These are phyloP conservation scores for Thalassiosira ordinaria DNA, from an alignment of 352 stramenopile species.

Conservation along the genomic window DNA sequence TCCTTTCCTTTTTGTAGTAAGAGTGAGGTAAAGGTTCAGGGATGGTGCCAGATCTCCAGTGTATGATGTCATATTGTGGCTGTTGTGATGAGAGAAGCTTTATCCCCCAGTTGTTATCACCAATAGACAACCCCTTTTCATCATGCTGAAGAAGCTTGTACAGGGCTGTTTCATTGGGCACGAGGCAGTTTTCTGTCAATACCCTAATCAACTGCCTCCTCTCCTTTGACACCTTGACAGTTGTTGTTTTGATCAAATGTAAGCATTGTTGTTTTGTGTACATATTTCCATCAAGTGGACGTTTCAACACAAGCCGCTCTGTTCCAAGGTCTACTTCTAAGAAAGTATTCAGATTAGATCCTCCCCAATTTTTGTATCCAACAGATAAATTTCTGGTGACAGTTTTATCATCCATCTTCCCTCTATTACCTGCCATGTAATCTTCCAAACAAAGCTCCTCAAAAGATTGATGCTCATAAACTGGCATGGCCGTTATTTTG, in stretches of 20 bases:
- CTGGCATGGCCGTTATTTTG: neutral
- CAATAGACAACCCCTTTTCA: neutral
- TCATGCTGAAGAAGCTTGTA: neutral
- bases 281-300: conserved; percentile 2
- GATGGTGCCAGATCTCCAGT: neutral
- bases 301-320: conserved; percentile 18
- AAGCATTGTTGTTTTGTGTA: conserved; percentile 10
- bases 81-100: neutral
- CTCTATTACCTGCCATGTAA: conserved; percentile 1
- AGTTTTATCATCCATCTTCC: neutral
- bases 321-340: conserved; percentile 11
- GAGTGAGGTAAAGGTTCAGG: neutral
- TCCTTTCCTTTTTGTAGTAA: neutral
- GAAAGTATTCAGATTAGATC: conserved; percentile 12
- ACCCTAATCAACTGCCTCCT: conserved; percentile 6
- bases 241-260: conserved; percentile 12
- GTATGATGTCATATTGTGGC: neutral
- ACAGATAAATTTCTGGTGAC: neutral
- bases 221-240: conserved; percentile 4
- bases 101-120: neutral
- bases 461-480: neutral
- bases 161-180: neutral
- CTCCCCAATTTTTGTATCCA: conserved; percentile 7
- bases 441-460: conserved; percentile 3
- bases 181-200: conserved; percentile 2